Evolutionary conservation across 2,329 filamentous ascomycete genomes (phyloP), one percentile per base, ranked within the genome.

Genomic region (Apiospora koreana): DNA sequence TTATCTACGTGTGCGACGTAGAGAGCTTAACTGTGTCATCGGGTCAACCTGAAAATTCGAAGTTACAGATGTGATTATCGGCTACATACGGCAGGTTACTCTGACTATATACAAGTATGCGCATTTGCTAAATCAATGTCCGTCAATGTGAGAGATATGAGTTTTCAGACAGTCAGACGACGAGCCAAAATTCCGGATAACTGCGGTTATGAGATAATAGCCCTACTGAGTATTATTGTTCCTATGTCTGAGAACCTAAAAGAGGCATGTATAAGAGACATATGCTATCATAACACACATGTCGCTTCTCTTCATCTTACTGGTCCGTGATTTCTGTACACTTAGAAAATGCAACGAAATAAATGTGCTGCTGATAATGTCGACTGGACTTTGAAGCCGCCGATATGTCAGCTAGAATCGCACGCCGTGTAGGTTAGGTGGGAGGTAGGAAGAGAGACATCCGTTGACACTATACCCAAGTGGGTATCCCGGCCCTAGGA

Each of bases 401-500:
- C 31, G 31, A 23, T 38, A 62, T 62, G 54, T 62, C 21, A 62
- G 54, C 54, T 38, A 3, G 38, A 62, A 62, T n/a, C 21, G 21
- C 54, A 62, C 31, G 31, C 31, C 28, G 16, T 58, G 50, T 35
- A 35, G 41, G 10, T 16, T 43, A 43, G 41, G 12, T 43, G 14
- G 12, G 41, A 43, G 41, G 41, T 43, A 43, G 50, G 50, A 35
- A 35, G 50, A 28, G 28, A 58, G 35, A 31, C 31, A 62, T 18
- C 54, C 54, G 54, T 62, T 31, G 7, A 62, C 54, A 62, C 54
- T 62, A 62, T 62, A 62, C 54, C 54, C 54, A 62, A 28, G 31
- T 62, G 35, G 54, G 54, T 21, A 62, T 62, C 31, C 54, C 54
- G 54, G 54, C 31, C 31, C 31, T 3, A 38, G 28, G 54, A 38